phyloP scores from a whole-genome alignment of 345 rosid genomes.

The Populus euphratica region DNA sequence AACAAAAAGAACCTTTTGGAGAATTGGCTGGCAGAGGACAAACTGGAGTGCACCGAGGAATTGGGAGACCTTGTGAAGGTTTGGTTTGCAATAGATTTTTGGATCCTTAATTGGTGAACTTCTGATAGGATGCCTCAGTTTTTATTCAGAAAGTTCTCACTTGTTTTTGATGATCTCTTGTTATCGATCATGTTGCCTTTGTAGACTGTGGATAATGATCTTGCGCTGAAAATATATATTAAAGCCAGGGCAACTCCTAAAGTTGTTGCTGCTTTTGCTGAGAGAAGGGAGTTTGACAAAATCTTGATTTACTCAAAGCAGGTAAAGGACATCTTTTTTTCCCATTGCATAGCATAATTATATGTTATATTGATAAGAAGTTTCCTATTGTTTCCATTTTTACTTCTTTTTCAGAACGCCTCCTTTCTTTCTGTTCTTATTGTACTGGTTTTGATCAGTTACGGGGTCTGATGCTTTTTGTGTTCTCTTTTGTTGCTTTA shows the following conservation, averaged over 20 bases:
- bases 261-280: constrained; percentile 99
- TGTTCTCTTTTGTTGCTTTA: constrained; percentile 17
- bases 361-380: neutral
- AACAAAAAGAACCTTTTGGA: constrained; percentile 95
- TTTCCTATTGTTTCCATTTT: neutral
- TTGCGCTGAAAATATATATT: constrained; percentile 88
- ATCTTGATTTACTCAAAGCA: constrained; percentile 90
- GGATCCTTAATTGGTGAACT: neutral
- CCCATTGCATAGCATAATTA: neutral
- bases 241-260: constrained; percentile 97
- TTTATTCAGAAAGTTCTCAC: neutral
- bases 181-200: constrained; percentile 10
- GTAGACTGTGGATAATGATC: constrained; percentile 98
- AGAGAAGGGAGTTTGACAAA: constrained; percentile 94
- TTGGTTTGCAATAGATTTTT: constrained; percentile 3
- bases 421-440: neutral
- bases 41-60: constrained; percentile 97
- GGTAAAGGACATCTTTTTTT: constrained; percentile 36
- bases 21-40: constrained; percentile 98
- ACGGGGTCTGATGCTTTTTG: neutral
- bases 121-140: neutral
- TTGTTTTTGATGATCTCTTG: neutral
- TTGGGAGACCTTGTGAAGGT: constrained; percentile 99
- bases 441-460: neutral
- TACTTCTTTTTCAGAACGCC: neutral